These are phyloP conservation scores for Daedaleopsis nitida DNA, from an alignment of 768 basidiomycete species.

Conservation along the genomic window DNA sequence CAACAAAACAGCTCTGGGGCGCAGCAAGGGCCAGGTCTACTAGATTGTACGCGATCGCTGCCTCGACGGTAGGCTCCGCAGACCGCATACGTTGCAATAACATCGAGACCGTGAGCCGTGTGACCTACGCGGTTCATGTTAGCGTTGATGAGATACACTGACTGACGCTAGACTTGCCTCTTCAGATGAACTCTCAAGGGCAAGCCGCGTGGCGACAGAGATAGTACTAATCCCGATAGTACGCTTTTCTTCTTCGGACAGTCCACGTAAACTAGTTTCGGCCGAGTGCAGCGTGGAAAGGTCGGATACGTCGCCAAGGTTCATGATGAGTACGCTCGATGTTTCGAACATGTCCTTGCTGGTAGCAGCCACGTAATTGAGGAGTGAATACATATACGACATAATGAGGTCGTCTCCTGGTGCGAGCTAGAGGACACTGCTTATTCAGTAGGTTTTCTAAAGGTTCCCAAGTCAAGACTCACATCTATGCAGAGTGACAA, in stretches of 20 bases:
- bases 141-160: not conserved
- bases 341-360: conserved; percentile 73
- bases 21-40: conserved; percentile 86
- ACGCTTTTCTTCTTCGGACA: conserved; percentile 82
- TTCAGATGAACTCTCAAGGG: conserved; percentile 83
- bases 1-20: conserved; percentile 73
- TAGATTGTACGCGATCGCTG: conserved; percentile 88
- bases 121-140: conserved; percentile 52
- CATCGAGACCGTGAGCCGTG: conserved; percentile 89
- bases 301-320: conserved; percentile 38
- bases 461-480: conserved; percentile 9
- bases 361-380: conserved; percentile 88
- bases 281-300: conserved; percentile 55
- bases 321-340: conserved; percentile 42
- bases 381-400: conserved; percentile 95
- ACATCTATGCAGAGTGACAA: conserved; percentile 89
- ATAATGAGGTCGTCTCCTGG: conserved; percentile 87
- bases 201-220: conserved; percentile 84
- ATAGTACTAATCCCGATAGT: conserved; percentile 90
- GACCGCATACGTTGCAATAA: conserved; percentile 82
- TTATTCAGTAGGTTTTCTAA: not conserved
- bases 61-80: conserved; percentile 87
- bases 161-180: conserved; percentile 52
- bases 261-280: conserved; percentile 63
- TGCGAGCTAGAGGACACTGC: conserved; percentile 53